Evolutionary conservation across 2,329 filamentous ascomycete species (phyloP), one percentile per base, ranked within the genome.

Genomic region (Zasmidium angulare): DNA sequence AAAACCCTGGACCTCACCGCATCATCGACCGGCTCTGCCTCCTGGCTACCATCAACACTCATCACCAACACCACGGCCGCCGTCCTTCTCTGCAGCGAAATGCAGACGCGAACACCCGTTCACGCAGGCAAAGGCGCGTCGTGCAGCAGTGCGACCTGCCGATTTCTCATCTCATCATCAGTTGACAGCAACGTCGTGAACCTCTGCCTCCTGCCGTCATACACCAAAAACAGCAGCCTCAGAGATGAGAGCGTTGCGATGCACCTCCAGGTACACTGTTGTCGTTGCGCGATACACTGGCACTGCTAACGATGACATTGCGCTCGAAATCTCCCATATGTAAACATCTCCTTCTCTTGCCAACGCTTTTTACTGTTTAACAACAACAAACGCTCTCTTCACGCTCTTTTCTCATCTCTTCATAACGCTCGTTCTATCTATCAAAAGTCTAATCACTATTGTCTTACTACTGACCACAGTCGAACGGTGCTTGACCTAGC

Each of bases 111-210:
- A 48, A 55, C 53, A 24, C 19, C 53, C 19, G 53, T 23, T 31
- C 53, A 48, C 23, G 24, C 47, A 31, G 12, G 23, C 24, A 48
- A 19, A 17, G 21, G 21, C 53, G 19, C 40, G 43, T 14, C 19
- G 17, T 24, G 43, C 11, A 23, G 40, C 53, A 24, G 26, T 55
- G 40, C 23, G 43, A 55, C 48, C 53, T 48, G 29, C 53, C 4
- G 11, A 19, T 1, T 20, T 29, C 53, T 55, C 53, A 55, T 55
- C 53, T 55, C 53, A 48, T 48, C 40, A 55, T 23, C 46, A 55
- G 36, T 55, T 46, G 53, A 26, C 53, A 46, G 26, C 53, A 55
- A 55, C 53, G 53, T 55, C 46, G 53, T 48, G 53, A 23, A 55
- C 53, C 53, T 49, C 53, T 24, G 29, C 40, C 17, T 21, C 14